Conservation (phyloP, 495 filamentous ascomycete species). For the Penicillium malachiteum region DNA sequence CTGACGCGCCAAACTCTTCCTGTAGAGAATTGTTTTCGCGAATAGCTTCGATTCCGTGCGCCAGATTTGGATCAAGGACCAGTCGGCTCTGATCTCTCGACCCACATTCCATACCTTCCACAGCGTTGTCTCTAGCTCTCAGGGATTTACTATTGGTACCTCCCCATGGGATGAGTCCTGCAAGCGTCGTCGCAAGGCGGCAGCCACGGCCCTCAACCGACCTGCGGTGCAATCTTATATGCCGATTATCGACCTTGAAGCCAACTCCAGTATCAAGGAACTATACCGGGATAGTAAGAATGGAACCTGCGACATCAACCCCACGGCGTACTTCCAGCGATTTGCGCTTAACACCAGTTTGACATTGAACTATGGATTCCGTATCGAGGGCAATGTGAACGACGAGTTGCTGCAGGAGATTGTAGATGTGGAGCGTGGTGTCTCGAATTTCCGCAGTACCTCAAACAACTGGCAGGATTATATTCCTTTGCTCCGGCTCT, state of each 20-base stretch:
- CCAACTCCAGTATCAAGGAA: constrained; percentile 63
- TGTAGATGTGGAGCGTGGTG: constrained; percentile 59
- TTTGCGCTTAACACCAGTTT: constrained; percentile 66
- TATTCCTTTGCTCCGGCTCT: constrained; percentile 59
- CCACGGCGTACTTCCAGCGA: constrained; percentile 63
- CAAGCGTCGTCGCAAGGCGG: constrained; percentile 68
- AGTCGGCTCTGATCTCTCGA: constrained; percentile 67
- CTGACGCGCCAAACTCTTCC: neutral
- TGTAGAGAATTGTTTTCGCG: constrained; percentile 64
- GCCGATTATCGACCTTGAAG: constrained; percentile 71
- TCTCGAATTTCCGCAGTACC: constrained; percentile 64
- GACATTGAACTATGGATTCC: constrained; percentile 65
- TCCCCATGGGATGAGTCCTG: constrained; percentile 74
- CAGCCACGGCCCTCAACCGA: constrained; percentile 67
- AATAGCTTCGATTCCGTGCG: constrained; percentile 68
- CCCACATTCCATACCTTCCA: constrained; percentile 73
- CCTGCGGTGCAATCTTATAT: constrained; percentile 67
- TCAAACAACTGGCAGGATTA: constrained; percentile 74
- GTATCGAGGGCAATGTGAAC: constrained; percentile 59
- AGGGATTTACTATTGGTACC: constrained; percentile 73
- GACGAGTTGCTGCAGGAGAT: constrained; percentile 61
- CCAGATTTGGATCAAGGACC: constrained; percentile 70
- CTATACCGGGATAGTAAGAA: constrained; percentile 55
- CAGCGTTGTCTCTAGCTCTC: constrained; percentile 64
- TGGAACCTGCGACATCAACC: constrained; percentile 62